Base-by-base conservation (phyloP, 495 filamentous ascomycete species). In the Immersiella caudata region DNA sequence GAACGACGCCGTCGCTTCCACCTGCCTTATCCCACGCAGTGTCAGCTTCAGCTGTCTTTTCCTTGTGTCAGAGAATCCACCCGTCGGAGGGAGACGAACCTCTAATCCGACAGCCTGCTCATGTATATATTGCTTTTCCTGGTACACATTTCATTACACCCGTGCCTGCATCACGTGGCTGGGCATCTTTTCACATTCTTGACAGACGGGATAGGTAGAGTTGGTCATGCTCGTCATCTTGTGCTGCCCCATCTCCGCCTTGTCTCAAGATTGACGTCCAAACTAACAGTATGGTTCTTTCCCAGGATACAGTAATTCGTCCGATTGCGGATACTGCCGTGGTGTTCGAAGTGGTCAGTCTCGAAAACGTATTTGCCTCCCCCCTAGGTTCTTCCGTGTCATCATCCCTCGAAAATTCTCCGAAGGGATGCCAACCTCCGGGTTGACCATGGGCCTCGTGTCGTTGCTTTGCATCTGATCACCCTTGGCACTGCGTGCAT, bases 291-390 rank as follows among this genome's bases (percentile, higher is more conserved):
- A 18, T n/a, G 21, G 2, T 55, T 2, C 25, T 24, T 25, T 12
- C 68, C 26, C 62, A 84, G 82, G 82, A 55, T 84, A 84, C 65
- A 80, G 74, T 72, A 75, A 76, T 66, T 81, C 79, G 20, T 80
- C 79, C 70, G 78, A 74, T 55, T 86, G 84, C 71, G 83, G 83
- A 56, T 87, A 86, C 75, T 87, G 84, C 71, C 79, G 76, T 60
- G 36, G 73, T 55, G 74, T 71, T 70, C 75, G 76, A 62, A 74
- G 74, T 67, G 78, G 79, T 81, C 73, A 80, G 77, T 82, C 74
- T 66, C 70, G 49, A 70, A 79, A 80, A 76, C 75, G 75, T 79
- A 71, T 75, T 76, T 67, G 55, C 67, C 57, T 66, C 36, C 62
- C 67, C 33, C 62, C 11, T 60, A 22, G 33, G 56, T 18, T 20